Base-by-base conservation (phyloP, 2,329 filamentous ascomycete species). In the Alternaria burnsii region DNA sequence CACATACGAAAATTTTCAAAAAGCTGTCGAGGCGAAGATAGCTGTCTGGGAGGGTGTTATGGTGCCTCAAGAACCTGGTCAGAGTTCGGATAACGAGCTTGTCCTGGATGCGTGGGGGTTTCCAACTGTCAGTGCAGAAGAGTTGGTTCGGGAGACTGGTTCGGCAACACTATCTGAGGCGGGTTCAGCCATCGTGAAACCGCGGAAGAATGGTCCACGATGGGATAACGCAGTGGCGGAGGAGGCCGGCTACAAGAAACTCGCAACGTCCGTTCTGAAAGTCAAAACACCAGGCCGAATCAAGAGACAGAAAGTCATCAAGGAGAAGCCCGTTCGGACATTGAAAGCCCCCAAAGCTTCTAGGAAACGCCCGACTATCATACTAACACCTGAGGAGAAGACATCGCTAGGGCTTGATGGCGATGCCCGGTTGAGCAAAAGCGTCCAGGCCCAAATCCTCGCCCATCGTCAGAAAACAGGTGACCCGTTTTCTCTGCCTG, bases 11-110 rank as follows among this genome's bases (percentile, higher is more conserved):
- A 83, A 85, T 55, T 88, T 87, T 54, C 75, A 82, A 18, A 80
- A 82, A 58, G 80, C 85, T 10, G 86, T 87, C 3, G 81, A 84
- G 18, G 71, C 74, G 28, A 83, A 84, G 2, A 75, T 81, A 24
- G 79, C 82, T 5, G 75, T 77, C 7, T 88, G 86, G 86, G 84
- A 84, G 58, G 84, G 82, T n/a, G 83, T 87, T 5, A 68, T 53
- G 67, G 74, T 65, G 26, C 62, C 60, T 7, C 71, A 71, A 47
- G 66, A 71, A 52, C 52, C 65, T 2, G 65, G 69, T 11, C 65
- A 71, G 24, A 38, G 43, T 34, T 22, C n/a, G 2, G 10, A 47
- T 8, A 40, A 48, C 28, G 32, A 46, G 12, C 16, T 44, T 16
- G 26, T 48, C 10, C 52, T 78, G 7, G 67, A 77, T 55, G n/a